Evolutionary conservation across 2,329 filamentous ascomycete genomes (phyloP), one percentile per base, ranked within the genome.

Genomic region (Alternaria infectoria): DNA sequence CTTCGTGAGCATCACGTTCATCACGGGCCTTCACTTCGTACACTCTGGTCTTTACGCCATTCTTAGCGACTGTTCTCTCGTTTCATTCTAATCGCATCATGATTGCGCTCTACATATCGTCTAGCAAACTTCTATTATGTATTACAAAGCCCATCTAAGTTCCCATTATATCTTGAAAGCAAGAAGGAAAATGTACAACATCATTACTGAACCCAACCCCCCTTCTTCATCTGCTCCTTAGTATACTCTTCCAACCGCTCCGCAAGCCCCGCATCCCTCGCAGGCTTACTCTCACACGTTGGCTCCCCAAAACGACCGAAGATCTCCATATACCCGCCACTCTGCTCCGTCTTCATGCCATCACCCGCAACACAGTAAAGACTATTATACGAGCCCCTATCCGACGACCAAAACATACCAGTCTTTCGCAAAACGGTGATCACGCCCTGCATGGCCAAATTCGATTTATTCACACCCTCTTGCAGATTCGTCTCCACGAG

Each of bases 401-500:
- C 60, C 13, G 62, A 32, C 11, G 57, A 21, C 49, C 50, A 54
- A 13, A 60, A 46, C 50, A 60, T 21, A 8, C 43, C 43, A 21
- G 19, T 25, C 46, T 47, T 57, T 4, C 59, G 47, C 19, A 61
- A 7, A 2, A 61, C 45, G 2, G 52, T 54, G 5, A 51, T 17
- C 5, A 58, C 1, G 5, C 45, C 43, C 9, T 25, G 40, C 56
- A 45, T 58, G 5, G 13, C 26, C 4, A 43, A 52, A n/a, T 25
- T 50, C 19, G 21, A 57, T 23, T 13, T n/a, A 2, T 26, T 21
- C 0, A 61, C 50, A n/a, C 57, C 26, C 3, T 36, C 28, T 13
- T 54, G 56, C n/a, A 74, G 43, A 11, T 66, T 66, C 5, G 71
- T 71, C 19, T 54, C 28, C 3, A 74, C 68, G 3, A 59, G 58